phyloP scores from a whole-genome alignment of 805 yeast genomes.

The Ogataea siamensis region DNA sequence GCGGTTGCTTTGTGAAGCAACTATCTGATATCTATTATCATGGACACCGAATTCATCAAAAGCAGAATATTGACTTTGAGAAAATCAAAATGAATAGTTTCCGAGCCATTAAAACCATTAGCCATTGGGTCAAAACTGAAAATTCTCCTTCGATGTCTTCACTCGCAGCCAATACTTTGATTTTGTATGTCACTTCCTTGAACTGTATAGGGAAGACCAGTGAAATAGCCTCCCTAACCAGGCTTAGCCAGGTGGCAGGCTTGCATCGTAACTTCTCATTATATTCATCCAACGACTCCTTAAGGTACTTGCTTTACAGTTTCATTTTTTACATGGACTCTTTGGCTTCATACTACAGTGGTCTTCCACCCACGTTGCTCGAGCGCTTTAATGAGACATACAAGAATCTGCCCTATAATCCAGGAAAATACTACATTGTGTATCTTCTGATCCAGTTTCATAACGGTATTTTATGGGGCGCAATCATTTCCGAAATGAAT shows the following conservation, averaged over 20 bases:
- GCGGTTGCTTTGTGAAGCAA: slow-evolving; percentile 20
- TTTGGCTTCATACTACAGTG: slow-evolving; percentile 23
- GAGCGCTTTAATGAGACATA: slow-evolving; percentile 19
- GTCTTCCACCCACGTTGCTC: slow-evolving; percentile 23
- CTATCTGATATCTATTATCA: slow-evolving; percentile 5
- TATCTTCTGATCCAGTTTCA: slow-evolving; percentile 20
- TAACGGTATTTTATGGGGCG: slow-evolving; percentile 20
- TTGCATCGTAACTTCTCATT: slow-evolving; percentile 20
- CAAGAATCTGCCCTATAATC: slow-evolving; percentile 13
- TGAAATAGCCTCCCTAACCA: slow-evolving; percentile 18
- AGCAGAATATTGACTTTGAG: slow-evolving; percentile 7
- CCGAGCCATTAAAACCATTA: slow-evolving; percentile 22
- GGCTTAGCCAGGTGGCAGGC: slow-evolving; percentile 21
- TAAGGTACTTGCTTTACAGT: slow-evolving; percentile 21
- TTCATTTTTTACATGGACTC: slow-evolving; percentile 25
- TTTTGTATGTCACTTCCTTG: slow-evolving; percentile 23
- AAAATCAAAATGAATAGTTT: slow-evolving; percentile 16
- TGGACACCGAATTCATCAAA: background rate
- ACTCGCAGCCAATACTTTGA: slow-evolving; percentile 18
- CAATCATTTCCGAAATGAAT: slow-evolving; percentile 19
- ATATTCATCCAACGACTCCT: slow-evolving; percentile 10
- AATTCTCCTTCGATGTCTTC: slow-evolving; percentile 23
- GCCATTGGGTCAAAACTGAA: slow-evolving; percentile 15
- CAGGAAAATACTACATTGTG: slow-evolving; percentile 9
- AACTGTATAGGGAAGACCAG: slow-evolving; percentile 19